Base-by-base conservation (phyloP, 306 rosid genomes). In the Pyrus bretschneideri region DNA sequence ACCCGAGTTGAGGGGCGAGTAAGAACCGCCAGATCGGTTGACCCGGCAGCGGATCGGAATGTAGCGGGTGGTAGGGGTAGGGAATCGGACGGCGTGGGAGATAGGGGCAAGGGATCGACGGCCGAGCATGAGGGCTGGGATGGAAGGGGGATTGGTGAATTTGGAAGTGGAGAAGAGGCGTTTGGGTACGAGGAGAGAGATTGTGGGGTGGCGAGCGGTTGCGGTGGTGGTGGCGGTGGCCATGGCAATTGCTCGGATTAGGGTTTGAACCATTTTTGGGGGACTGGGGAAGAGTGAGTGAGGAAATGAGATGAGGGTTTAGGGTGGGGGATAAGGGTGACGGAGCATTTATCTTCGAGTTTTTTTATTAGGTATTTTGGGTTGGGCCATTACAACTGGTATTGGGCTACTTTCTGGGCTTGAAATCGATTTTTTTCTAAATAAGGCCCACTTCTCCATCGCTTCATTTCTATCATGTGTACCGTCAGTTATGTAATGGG, bases 1-100 rank as follows among this genome's bases (percentile, higher is more conserved):
- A 0, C 89, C 86, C 0, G 98, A 88, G 85, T 89, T 92, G 1
- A 92, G 88, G 0, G 99, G 99, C n/a, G 98, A 92, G 88, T 90
- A 96, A 21, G 84, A 74, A 11, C 78, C 71, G 1, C 96, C 98
- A 30, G 93, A 82, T 1, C 93, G 85, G 85, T 87, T 88, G 4
- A 81, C 89, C 6, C 89, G 90, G 89, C 96, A 90, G 3, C 97
- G 92, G 45, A 89, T 70, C 0, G 88, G 31, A 3, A 86, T 85
- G 76, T 87, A 82, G 9, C 90, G 84, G 65, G 82, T 31, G 19
- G 78, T 30, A n/a, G 84, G 1, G 11, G 72, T 27, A 14, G 83
- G 11, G 29, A 70, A 25, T 12, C 80, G 62, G 49, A 78, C 60
- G 77, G 87, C 81, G 35, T 72, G 89, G 55, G 89, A 83, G 45